These are phyloP conservation scores for Chrysanthemum seticuspe DNA, from an alignment of 129 eudicot genomes.

Conservation along the genomic window DNA sequence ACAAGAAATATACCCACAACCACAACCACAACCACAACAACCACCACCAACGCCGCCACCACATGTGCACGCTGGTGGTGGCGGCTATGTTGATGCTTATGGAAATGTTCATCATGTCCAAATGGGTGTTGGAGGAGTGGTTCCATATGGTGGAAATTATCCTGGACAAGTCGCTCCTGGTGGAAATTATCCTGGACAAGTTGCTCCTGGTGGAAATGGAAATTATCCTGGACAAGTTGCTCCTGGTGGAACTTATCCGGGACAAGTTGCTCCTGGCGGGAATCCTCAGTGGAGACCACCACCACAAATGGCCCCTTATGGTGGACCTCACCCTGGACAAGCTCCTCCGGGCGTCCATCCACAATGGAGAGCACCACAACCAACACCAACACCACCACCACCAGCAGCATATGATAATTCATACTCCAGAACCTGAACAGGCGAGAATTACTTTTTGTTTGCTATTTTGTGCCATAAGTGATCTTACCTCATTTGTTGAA, in stretches of 20 bases:
- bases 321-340: constrained; percentile 27
- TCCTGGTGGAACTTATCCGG: constrained; percentile 23
- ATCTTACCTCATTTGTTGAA: constrained; percentile 9
- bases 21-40: constrained; percentile 24
- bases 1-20: constrained; percentile 40
- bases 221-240: constrained; percentile 21
- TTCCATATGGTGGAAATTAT: constrained; percentile 39
- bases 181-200: constrained; percentile 24
- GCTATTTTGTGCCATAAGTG: constrained; percentile 19
- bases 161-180: too few relatives aligned
- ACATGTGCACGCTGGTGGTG: constrained; percentile 37
- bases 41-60: constrained; percentile 23
- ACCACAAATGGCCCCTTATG: constrained; percentile 26
- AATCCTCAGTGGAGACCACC: constrained; percentile 45
- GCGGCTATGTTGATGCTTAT: constrained; percentile 42
- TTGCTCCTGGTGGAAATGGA: constrained; percentile 23
- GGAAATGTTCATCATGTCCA: constrained; percentile 40
- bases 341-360: constrained; percentile 30
- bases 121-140: constrained; percentile 35
- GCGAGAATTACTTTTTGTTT: background rate
- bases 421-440: constrained; percentile 24
- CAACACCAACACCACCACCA: constrained; percentile 29
- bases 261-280: constrained; percentile 27
- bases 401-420: constrained; percentile 10
- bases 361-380: constrained; percentile 42